Evolutionary conservation across 148 eudicot species (phyloP), one percentile per base, ranked within the genome.

Genomic region (Polygonum aviculare): DNA sequence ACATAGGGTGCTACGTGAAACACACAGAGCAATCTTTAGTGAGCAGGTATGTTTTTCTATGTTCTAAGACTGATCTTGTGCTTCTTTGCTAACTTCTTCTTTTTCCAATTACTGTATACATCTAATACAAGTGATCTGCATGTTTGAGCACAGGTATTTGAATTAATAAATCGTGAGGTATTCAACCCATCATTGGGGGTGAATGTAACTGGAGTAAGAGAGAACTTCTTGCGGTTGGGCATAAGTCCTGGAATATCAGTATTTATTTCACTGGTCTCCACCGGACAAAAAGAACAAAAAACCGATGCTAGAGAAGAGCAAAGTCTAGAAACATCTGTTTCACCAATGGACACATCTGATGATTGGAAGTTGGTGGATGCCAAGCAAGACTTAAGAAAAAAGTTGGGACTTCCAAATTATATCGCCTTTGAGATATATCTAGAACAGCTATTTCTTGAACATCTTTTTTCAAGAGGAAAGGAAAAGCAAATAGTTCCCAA

Each of bases 81-180:
- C n/a, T 63, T 54, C 45, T 49, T 55, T 59, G 39, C 26, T 47
- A 18, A 5, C 16, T 38, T 70, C 16, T 78, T 75, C 31, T 26
- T 72, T 21, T 45, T 55, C 19, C 5, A 15, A 7, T 60, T 31
- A 26, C 31, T 26, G 31, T 57, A 12, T 60, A 31, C 9, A 3
- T 67, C 44, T 38, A 36, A 36, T 62, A 14, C 72, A 67, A 15
- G 7, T 35, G 77, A 26, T 54, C 31, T 71, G 12, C 48, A 73
- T 74, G 49, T 82, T 74, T 80, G 45, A 69, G 77, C 76, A 36
- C 84, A 95, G 98, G 96, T 95, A 54, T 95, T 95, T 84, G 92
- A 89, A 72, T 83, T 91, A 83, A 90, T 91, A 38, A 92, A 87
- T 78, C 96, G 89, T 78, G 97, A 92, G 84, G 93, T 93, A 74